phyloP scores from a whole-genome alignment of 805 yeast genomes.

The Hanseniaspora lachancei region DNA sequence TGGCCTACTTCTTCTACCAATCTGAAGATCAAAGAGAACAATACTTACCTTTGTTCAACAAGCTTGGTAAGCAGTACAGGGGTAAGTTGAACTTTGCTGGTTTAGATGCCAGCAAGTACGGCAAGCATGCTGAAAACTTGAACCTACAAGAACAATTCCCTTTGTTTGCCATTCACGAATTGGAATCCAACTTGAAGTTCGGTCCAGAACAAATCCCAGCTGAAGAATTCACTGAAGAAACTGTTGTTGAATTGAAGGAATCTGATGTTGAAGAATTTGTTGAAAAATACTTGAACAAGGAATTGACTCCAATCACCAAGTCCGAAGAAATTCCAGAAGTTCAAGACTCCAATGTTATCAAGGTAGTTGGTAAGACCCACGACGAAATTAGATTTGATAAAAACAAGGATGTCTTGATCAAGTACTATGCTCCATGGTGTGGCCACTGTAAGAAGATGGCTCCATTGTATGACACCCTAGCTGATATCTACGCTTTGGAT shows the following conservation, averaged over 20 bases:
- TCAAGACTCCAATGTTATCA: conserved; percentile 63
- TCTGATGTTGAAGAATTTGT: conserved; percentile 50
- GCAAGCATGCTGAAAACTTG: conserved; percentile 75
- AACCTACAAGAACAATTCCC: conserved; percentile 81
- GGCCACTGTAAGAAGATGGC: conserved; percentile 90
- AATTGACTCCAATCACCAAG: conserved; percentile 59
- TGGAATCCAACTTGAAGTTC: conserved; percentile 55
- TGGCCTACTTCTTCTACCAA: conserved; percentile 79
- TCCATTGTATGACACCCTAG: conserved; percentile 80
- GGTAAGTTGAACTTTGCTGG: conserved; percentile 81
- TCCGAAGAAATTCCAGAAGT: conserved; percentile 74
- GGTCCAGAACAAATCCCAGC: conserved; percentile 49
- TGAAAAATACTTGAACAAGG: conserved; percentile 48
- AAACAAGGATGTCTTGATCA: conserved; percentile 62
- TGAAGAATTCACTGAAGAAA: conserved; percentile 20
- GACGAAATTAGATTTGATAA: conserved; percentile 48
- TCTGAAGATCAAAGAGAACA: conserved; percentile 51
- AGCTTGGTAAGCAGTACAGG: conserved; percentile 60
- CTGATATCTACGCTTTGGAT: conserved; percentile 47
- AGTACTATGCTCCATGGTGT: conserved; percentile 96
- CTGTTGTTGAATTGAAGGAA: conserved; percentile 33
- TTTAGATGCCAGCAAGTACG: conserved; percentile 65
- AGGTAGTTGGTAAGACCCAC: conserved; percentile 75
- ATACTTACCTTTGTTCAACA: conserved; percentile 38
- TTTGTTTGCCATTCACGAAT: conserved; percentile 75